phyloP scores from a whole-genome alignment of 805 yeast genomes.

The Kluyveromyces aestuarii region DNA sequence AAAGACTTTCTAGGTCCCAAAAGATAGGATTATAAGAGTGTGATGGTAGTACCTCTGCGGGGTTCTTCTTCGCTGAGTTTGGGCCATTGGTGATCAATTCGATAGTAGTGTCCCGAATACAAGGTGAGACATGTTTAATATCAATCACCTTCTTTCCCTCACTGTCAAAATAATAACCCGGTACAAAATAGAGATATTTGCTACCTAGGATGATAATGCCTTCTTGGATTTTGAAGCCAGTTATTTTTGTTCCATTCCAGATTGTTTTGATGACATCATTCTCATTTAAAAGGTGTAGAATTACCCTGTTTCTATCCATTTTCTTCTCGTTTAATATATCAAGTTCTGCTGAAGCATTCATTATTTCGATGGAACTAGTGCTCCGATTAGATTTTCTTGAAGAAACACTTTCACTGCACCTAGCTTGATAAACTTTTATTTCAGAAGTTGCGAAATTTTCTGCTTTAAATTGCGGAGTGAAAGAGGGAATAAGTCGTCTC shows the following conservation, averaged over 20 bases:
- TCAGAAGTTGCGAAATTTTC: slow-evolving; percentile 35
- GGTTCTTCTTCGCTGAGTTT: slow-evolving; percentile 11
- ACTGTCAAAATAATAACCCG: slow-evolving; percentile 47
- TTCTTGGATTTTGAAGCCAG: slow-evolving; percentile 71
- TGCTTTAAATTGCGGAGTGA: slow-evolving; percentile 35
- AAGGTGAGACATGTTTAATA: slow-evolving; percentile 53
- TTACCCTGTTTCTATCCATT: slow-evolving; percentile 68
- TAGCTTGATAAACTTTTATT: background rate
- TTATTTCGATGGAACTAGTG: slow-evolving; percentile 34
- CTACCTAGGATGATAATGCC: slow-evolving; percentile 66
- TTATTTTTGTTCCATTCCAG: slow-evolving; percentile 66
- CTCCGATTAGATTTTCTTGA: slow-evolving; percentile 11
- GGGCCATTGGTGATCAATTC: slow-evolving; percentile 48
- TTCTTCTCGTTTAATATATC: slow-evolving; percentile 24
- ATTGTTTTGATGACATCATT: slow-evolving; percentile 65
- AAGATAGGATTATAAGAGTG: slow-evolving; percentile 6
- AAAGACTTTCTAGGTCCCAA: slow-evolving; percentile 54
- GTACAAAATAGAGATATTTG: slow-evolving; percentile 56
- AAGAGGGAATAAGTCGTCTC: slow-evolving; percentile 43
- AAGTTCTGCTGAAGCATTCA: slow-evolving; percentile 33
- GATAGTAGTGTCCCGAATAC: slow-evolving; percentile 59
- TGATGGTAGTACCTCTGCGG: background rate
- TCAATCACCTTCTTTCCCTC: slow-evolving; percentile 50
- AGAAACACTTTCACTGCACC: background rate
- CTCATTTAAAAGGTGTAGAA: slow-evolving; percentile 55